Base-by-base conservation (phyloP, 2,329 filamentous ascomycete genomes). In the Penicillium rolfsii region DNA sequence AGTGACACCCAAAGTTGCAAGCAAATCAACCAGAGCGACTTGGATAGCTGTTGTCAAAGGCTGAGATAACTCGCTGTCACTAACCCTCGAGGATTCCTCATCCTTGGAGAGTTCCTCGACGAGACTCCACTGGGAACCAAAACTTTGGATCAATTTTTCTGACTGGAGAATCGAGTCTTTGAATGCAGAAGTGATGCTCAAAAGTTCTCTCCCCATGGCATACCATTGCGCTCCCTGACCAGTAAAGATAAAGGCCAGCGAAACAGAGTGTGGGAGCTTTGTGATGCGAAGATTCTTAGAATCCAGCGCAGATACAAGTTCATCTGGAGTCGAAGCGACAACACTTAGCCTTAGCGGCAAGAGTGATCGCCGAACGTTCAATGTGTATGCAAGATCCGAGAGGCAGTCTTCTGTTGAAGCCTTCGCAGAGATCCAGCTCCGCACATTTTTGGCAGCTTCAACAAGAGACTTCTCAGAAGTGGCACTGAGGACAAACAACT, bases 221-320 rank as follows among this genome's bases (percentile, higher is more conserved):
- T 60, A 41, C 70, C 70, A 74, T 35, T 73, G 70, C 26, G 71
- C 71, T 38, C 71, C 71, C 58, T 74, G 71, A 5, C 53, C 41
- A 16, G 53, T 46, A n/a, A 56, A 56, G 7, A 48, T 8, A 16
- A 56, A 36, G 4, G 26, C 53, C 12, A 56, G 19, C 5, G 50
- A 53, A 4, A 53, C 36, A n/a, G 50, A 53, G n/a, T 48, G 38
- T 8, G 41, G 53, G 6, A 48, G 30, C 30, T 56, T 56, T 28
- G 53, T 11, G 22, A 33, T 45, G 9, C 38, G 38, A 3, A 36
- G n/a, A 24, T 26, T 54, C 38, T 43, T 43, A 22, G 52, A 26
- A n/a, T 54, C 36, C 12, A 54, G 38, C 5, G 52, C 36, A 11
- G 36, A 19, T 5, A 54, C n/a, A 4, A 54, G 52, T 16, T 54